Percentiles rank a stretch among this genome's conserved stretches.
Evolutionary conservation across 2,329 filamentous ascomycete species (phyloP).

Genomic region (Fusarium chuoi): DNA sequence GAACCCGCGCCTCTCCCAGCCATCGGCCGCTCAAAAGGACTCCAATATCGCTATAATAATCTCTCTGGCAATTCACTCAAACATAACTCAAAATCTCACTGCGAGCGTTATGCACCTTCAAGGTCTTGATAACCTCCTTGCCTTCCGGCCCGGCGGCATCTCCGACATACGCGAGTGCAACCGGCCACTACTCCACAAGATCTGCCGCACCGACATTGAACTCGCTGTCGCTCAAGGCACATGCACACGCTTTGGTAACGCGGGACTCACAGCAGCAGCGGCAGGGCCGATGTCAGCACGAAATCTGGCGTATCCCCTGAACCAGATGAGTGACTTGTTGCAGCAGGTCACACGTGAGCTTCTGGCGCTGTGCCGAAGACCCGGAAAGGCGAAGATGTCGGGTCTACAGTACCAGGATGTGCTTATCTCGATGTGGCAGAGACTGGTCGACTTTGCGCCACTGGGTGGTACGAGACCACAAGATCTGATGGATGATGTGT

Average conservation of each 20-base stretch:
- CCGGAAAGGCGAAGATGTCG: conserved; percentile 5
- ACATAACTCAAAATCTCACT: conserved; percentile 9
- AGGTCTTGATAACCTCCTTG: conserved; percentile 14
- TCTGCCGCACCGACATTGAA: conserved; percentile 26
- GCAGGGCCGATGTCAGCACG: background rate
- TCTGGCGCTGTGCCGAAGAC: conserved; percentile 12
- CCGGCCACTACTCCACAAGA: conserved; percentile 25
- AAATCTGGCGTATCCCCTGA: background rate
- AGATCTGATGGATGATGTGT: conserved; percentile 19
- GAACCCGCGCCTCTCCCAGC: conserved; percentile 16
- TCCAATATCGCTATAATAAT: conserved; percentile 34
- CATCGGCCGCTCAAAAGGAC: conserved; percentile 3
- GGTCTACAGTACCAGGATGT: conserved; percentile 29
- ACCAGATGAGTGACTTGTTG: conserved; percentile 4
- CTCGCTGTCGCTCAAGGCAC: conserved; percentile 5
- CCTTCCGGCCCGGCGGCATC: conserved; percentile 4
- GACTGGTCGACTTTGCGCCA: conserved; percentile 24
- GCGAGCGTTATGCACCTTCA: conserved; percentile 23
- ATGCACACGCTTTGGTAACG: conserved; percentile 21
- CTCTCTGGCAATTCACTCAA: conserved; percentile 34
- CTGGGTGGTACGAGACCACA: conserved; percentile 5
- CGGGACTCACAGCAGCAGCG: conserved; percentile 5
- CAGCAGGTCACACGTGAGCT: conserved; percentile 7
- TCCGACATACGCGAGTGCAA: conserved; percentile 13
- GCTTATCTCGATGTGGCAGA: conserved; percentile 25